These are phyloP conservation scores for Yamadazyma taylorii DNA, from an alignment of 1,139 yeast genomes.

Conservation along the genomic window DNA sequence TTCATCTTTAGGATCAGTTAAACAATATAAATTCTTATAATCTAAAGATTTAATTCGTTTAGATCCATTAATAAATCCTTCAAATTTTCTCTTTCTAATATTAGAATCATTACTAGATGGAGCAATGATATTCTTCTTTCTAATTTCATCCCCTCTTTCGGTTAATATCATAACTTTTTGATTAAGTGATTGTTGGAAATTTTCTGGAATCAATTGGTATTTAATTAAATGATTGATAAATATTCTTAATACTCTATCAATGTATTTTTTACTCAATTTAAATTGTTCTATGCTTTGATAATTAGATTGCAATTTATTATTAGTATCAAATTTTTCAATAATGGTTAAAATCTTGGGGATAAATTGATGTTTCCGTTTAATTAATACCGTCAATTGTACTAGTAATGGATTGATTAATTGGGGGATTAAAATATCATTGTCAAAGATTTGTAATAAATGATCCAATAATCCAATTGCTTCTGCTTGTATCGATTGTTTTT, in stretches of 20 bases:
- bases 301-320: conserved; percentile 42
- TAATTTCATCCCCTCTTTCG: conserved; percentile 42
- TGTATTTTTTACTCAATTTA: conserved; percentile 42
- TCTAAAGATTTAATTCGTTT: conserved; percentile 32
- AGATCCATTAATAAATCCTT: conserved; percentile 32
- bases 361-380: conserved; percentile 56
- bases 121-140: conserved; percentile 40
- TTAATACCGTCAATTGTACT: conserved; percentile 48
- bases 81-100: conserved; percentile 41
- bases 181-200: conserved; percentile 28
- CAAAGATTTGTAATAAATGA: conserved; percentile 54
- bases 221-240: conserved; percentile 38
- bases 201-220: conserved; percentile 34
- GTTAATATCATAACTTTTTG: conserved; percentile 31
- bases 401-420: conserved; percentile 58
- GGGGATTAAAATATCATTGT: conserved; percentile 55
- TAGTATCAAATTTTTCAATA: conserved; percentile 41
- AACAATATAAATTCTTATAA: conserved; percentile 51
- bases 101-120: conserved; percentile 27
- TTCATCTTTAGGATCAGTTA: conserved; percentile 62
- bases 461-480: conserved; percentile 76
- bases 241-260: conserved; percentile 39
- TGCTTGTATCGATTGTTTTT: conserved; percentile 54
- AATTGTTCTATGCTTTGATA: conserved; percentile 45
- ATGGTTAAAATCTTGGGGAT: conserved; percentile 43